Percentiles rank a stretch among this genome's conserved stretches.
Evolutionary conservation across 2,329 filamentous ascomycete species (phyloP).

Genomic region (Blastomyces parvus): DNA sequence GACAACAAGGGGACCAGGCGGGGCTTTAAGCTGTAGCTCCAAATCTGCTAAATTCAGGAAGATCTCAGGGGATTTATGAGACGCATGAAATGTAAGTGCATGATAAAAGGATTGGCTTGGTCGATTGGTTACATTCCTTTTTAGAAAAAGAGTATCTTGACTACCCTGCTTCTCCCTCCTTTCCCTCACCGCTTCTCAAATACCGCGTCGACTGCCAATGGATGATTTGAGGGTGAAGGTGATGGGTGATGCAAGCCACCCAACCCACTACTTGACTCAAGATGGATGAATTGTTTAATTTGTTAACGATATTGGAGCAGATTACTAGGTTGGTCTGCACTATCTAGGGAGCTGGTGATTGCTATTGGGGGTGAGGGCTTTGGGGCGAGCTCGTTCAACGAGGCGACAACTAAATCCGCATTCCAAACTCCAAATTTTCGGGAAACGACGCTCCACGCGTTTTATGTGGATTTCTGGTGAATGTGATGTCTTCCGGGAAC

Average conservation of each 20-base stretch:
- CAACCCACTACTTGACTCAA: neutral
- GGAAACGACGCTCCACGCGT: neutral
- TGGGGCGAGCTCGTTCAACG: neutral
- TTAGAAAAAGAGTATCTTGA: neutral
- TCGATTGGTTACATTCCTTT: neutral
- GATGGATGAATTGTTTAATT: neutral
- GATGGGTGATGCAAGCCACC: neutral
- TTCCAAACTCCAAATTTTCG: neutral
- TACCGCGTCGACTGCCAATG: neutral
- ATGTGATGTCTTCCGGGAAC: neutral
- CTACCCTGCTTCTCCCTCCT: neutral
- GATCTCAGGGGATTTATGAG: neutral
- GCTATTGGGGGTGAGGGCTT: neutral
- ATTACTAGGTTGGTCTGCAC: neutral
- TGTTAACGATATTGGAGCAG: neutral
- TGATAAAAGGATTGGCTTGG: neutral
- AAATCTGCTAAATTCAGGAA: neutral
- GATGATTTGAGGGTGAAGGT: neutral
- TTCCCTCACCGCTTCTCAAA: neutral
- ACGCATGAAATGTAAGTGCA: neutral
- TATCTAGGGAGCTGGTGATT: neutral
- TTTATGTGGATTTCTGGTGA: neutral
- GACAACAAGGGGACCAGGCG: neutral
- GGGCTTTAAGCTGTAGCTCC: neutral
- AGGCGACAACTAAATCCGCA: neutral